Evolutionary conservation across 179 eudicot species (phyloP), one percentile per base, ranked within the genome.

Genomic region (Corrigiola litoralis): DNA sequence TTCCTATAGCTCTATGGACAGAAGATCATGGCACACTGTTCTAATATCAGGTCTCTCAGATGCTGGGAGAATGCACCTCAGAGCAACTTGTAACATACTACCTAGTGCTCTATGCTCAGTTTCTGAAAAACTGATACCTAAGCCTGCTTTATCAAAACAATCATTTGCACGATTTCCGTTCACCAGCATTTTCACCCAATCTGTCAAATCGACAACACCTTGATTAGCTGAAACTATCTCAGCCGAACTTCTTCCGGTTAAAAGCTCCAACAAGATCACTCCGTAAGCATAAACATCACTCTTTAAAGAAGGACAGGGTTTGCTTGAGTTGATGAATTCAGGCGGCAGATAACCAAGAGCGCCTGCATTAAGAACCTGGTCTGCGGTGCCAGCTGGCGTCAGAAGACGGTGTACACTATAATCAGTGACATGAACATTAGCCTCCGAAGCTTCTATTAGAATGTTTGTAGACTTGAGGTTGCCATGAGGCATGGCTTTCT

Each of bases 401-500:
- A 88, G 68, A 17, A 85, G 52, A 20, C 92, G 80, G 72, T 88
- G 96, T 44, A 88, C 86, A 37, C 87, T 75, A 69, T 88, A 88
- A 63, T 88, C 92, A 1, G 89, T 82, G 16, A 86, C 53, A 17
- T 79, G 70, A 1, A 76, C 76, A 53, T 72, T 73, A 5, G 65
- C 47, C 6, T 65, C 62, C 4, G 72, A 76, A 16, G 73, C 36
- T 23, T 81, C 77, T 29, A 85, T 54, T 24, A 88, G 52, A 49
- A 88, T 79, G 75, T 86, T 88, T 49, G 96, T 82, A 23, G 95
- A 80, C 74, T 88, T 88, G 63, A 86, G 82, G 80, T 84, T 86
- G 40, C 95, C 95, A 67, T 85, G 89, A 60, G 91, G 91, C 63
- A 85, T 82, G 51, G 85, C 79, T 40, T 67, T 72, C 57, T 80